Conservation (phyloP, 1,284 basidiomycete genomes). For the Peniophora sp. region DNA sequence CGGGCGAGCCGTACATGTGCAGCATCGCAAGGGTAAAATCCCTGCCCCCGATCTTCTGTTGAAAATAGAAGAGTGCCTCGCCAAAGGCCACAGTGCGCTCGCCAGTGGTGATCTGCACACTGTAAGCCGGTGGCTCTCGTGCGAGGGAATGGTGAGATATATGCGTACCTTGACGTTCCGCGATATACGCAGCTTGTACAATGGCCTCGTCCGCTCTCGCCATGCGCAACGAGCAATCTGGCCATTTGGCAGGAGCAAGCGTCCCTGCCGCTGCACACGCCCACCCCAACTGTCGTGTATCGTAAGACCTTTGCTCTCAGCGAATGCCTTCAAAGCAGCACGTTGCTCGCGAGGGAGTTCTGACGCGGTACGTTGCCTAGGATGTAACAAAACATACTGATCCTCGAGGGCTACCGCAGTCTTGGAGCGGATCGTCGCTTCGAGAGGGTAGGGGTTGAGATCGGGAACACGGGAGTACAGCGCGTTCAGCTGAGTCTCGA, state of each 20-base stretch:
- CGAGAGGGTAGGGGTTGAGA: conserved; percentile 6
- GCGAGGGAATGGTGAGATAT: neutral
- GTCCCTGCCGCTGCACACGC: neutral
- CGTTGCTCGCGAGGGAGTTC: neutral
- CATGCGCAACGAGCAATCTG: neutral
- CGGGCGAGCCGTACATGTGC: neutral
- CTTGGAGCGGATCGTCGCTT: too few species aligned
- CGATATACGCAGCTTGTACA: neutral
- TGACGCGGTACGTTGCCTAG: neutral
- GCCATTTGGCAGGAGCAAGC: neutral
- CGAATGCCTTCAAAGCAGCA: neutral
- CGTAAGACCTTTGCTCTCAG: neutral
- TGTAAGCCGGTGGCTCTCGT: too few species aligned
- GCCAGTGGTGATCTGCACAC: neutral
- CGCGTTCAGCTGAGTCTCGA: conserved; percentile 10
- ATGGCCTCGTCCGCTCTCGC: neutral
- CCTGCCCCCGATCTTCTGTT: neutral
- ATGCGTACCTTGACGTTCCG: neutral
- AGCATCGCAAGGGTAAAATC: neutral
- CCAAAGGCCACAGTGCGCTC: neutral
- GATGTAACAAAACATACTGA: conserved; percentile 10
- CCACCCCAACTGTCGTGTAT: neutral
- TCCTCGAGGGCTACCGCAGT: conserved; percentile 1
- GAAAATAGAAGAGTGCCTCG: neutral
- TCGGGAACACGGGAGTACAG: conserved; percentile 12